Base-by-base conservation (phyloP, 495 filamentous ascomycete species). In the Talaromyces wortmannii region DNA sequence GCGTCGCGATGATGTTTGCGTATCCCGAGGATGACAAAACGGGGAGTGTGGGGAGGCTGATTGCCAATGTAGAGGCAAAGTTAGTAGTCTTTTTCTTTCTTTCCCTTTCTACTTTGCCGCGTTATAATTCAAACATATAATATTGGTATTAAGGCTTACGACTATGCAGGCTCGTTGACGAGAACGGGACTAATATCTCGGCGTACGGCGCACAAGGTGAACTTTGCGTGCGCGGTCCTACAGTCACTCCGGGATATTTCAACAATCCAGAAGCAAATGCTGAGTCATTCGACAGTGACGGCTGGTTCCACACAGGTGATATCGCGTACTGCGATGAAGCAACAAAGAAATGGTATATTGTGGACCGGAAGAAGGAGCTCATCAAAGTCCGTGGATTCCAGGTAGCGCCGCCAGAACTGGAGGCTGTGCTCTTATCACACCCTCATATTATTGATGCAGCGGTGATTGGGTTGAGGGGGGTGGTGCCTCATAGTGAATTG, bases 361-460 rank as follows among this genome's bases (percentile, higher is more conserved):
- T 88, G 0, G 89, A 91, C 56, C 81, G 89, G 3, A 75, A 85
- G 31, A 92, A 92, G 72, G 89, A 92, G 64, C 64, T 92, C 49
- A 91, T 92, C 68, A 91, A 92, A 69, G 89, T 90, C 56, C 73
- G 76, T 11, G 90, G 87, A n/a, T 90, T 91, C 68, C 89, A 92
- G 62, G 87, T 92, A 4, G 78, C 90, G 1, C 89, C 89, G 0
- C 85, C 89, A 3, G 90, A 95, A n/a, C n/a, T n/a, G n/a, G n/a
- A n/a, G n/a, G n/a, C n/a, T n/a, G n/a, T n/a, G n/a, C n/a, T n/a
- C n/a, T n/a, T n/a, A n/a, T 63, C 1, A 91, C 86, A 15, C n/a
- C n/a, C n/a, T n/a, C n/a, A n/a, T n/a, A 77, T 96, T 8, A 73
- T 83, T 3, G 91, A 96, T 61, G 86, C 80, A 0, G 90, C 87